A percentile compares a stretch with the other conserved stretches of the same genome.
These are phyloP conservation scores for Oldenlandia corymbosa DNA, from an alignment of 257 asterid species.

Conservation along the genomic window DNA sequence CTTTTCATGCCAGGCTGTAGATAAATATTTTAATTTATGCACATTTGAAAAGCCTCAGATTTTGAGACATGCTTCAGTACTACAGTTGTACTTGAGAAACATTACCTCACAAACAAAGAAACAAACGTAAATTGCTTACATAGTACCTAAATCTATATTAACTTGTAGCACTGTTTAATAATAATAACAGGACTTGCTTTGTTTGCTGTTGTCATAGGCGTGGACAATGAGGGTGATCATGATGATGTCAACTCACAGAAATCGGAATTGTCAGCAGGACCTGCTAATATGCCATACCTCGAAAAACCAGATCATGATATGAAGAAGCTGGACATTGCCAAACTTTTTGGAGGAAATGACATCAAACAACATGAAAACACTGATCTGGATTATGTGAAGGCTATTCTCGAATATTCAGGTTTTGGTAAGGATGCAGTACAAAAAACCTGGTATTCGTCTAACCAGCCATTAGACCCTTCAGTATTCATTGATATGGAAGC, in stretches of 20 bases:
- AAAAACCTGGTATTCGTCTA: slow-evolving; percentile 40
- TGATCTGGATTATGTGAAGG: slow-evolving; percentile 47
- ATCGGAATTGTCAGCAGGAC: no score
- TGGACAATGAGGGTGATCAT: slow-evolving; percentile 17
- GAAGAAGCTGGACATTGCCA: slow-evolving; percentile 1
- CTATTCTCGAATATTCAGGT: slow-evolving; percentile 57
- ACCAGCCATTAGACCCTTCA: slow-evolving; percentile 46
- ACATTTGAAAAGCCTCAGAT: neutral
- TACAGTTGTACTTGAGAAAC: neutral
- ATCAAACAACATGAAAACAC: slow-evolving; percentile 17
- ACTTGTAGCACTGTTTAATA: no score
- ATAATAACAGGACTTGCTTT: neutral
- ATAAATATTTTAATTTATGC: neutral
- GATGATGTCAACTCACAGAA: slow-evolving; percentile 16
- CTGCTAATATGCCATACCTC: neutral
- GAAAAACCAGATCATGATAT: slow-evolving; percentile 16
- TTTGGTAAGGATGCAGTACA: slow-evolving; percentile 31
- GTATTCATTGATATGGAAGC: slow-evolving; percentile 48
- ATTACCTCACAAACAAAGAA: neutral
- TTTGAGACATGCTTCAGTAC: neutral
- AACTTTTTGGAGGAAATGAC: neutral
- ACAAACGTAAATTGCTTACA: neutral
- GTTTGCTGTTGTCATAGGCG: slow-evolving; percentile 19
- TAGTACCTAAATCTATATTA: no score
- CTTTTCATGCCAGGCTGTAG: no score